Conservation (phyloP, 2,329 filamentous ascomycete genomes). For the Annulohypoxylon truncatum region DNA sequence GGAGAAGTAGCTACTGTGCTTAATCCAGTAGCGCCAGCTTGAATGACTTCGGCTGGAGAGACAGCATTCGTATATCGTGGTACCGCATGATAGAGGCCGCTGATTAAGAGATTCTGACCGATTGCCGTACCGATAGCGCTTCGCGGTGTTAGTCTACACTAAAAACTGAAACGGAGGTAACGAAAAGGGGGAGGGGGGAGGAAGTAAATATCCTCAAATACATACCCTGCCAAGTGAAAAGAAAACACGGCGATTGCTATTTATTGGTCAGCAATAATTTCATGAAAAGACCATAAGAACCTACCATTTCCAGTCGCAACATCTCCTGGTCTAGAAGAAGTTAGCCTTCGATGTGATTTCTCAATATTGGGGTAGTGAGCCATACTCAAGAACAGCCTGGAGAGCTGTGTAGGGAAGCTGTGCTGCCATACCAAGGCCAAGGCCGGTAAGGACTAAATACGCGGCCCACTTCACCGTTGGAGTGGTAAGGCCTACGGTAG, state of each 20-base stretch:
- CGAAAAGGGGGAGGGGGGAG: background rate
- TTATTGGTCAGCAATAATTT: no score
- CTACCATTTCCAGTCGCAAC: background rate
- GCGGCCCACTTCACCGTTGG: background rate
- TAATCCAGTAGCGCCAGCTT: no score
- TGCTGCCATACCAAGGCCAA: background rate
- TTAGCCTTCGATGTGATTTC: background rate
- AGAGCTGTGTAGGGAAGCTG: background rate
- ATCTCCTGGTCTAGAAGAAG: background rate
- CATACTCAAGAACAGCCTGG: no score
- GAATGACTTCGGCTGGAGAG: no score
- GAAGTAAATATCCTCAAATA: background rate
- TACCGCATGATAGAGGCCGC: background rate
- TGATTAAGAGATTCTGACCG: background rate
- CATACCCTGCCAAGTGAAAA: background rate
- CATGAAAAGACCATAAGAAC: no score
- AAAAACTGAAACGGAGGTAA: no score
- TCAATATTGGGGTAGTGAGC: background rate
- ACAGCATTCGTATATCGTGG: background rate
- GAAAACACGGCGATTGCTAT: background rate
- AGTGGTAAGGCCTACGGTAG: background rate
- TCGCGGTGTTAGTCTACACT: background rate
- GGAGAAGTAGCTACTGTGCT: conserved; percentile 4
- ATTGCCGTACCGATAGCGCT: background rate
- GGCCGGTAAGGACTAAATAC: background rate